Conservation (phyloP, 2,329 filamentous ascomycete species). For the Claviceps sp. region DNA sequence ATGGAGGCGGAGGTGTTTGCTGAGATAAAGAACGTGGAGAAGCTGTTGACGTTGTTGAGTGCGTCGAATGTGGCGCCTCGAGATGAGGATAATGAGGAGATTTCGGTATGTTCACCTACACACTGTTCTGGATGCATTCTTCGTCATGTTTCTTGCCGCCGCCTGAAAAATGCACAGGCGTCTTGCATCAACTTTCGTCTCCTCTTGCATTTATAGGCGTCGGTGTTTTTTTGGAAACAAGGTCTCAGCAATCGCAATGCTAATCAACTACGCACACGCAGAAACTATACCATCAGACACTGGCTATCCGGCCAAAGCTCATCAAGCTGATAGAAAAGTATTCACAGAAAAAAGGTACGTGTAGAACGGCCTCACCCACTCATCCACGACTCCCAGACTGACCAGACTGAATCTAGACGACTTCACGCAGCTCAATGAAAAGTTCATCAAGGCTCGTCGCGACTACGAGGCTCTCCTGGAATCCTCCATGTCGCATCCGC, state of each 20-base stretch:
- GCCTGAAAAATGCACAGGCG: too few relatives aligned
- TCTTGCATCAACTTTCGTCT: too few relatives aligned
- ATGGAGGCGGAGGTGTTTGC: constrained; percentile 69
- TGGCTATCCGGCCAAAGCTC: constrained; percentile 88
- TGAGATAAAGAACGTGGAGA: constrained; percentile 51
- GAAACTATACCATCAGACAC: constrained; percentile 80
- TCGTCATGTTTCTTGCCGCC: too few relatives aligned
- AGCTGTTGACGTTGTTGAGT: constrained; percentile 76
- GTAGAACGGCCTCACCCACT: too few relatives aligned
- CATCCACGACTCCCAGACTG: too few relatives aligned
- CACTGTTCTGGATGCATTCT: too few relatives aligned
- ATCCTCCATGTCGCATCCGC: constrained; percentile 90
- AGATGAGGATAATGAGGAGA: constrained; percentile 92
- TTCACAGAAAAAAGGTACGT: constrained; percentile 88
- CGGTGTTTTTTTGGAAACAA: too few relatives aligned
- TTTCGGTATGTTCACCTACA: constrained; percentile 47
- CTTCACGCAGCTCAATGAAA: constrained; percentile 96
- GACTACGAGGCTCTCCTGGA: constrained; percentile 96
- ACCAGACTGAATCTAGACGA: constrained; percentile 50
- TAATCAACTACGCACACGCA: constrained; percentile 21
- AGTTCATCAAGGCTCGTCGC: constrained; percentile 95
- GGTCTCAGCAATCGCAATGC: constrained; percentile 4
- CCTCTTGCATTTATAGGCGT: too few relatives aligned
- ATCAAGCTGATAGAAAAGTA: constrained; percentile 99
- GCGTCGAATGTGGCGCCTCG: constrained; percentile 68